Percentiles rank a stretch among this genome's conserved stretches.
Conservation (phyloP, 2,329 filamentous ascomycete genomes). For the Fusarium odoratissimum region DNA sequence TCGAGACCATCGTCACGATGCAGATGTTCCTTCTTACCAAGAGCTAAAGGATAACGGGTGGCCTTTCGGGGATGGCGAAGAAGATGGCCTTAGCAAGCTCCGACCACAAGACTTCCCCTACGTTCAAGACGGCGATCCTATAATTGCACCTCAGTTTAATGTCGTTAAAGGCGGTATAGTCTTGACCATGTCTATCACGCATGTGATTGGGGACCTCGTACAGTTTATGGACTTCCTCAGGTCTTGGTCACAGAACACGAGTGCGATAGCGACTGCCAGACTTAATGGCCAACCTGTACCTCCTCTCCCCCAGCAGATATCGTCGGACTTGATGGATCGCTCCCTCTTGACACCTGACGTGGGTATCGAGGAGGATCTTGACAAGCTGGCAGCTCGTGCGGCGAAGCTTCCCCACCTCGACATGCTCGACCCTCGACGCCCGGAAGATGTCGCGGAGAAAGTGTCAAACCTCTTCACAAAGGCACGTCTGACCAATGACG, state of each 20-base stretch:
- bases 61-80: slow-evolving; percentile 9
- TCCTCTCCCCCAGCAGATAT: not conserved
- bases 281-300: not conserved
- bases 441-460: not conserved
- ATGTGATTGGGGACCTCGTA: slow-evolving; percentile 12
- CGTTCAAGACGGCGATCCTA: slow-evolving; percentile 4
- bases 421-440: slow-evolving; percentile 7
- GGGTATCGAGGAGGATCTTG: slow-evolving; percentile 1
- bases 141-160: slow-evolving; percentile 14
- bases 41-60: not conserved
- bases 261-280: not conserved
- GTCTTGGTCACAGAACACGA: slow-evolving; percentile 11
- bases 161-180: slow-evolving; percentile 6
- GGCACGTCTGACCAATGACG: slow-evolving; percentile 1
- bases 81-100: slow-evolving; percentile 11
- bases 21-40: slow-evolving; percentile 3
- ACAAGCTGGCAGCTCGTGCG: not conserved
- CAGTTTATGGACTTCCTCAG: slow-evolving; percentile 10
- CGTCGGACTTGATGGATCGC: slow-evolving; percentile 2
- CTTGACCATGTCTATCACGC: slow-evolving; percentile 15
- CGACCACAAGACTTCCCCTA: not conserved
- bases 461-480: slow-evolving; percentile 2
- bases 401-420: not conserved
- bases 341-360: not conserved
- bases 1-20: not conserved